These are phyloP conservation scores for Arctostaphylos glauca DNA, from an alignment of 148 eudicot species.

Conservation along the genomic window DNA sequence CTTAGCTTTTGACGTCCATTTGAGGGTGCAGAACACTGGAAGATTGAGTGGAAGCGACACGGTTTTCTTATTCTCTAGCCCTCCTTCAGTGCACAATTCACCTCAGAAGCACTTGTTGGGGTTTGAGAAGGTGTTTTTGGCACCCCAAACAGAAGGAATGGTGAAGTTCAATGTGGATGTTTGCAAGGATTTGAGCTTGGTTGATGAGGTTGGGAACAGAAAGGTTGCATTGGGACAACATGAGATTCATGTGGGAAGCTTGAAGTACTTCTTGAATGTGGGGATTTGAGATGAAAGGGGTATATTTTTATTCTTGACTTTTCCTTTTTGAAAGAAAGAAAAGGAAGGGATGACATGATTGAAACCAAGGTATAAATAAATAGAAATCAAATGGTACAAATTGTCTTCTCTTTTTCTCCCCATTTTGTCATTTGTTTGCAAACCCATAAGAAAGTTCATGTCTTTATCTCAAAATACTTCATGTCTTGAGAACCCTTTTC, in stretches of 20 bases:
- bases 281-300: constrained; percentile 21
- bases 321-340: background rate
- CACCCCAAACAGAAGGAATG: constrained; percentile 37
- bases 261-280: constrained; percentile 55
- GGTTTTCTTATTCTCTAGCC: constrained; percentile 58
- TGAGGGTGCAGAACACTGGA: constrained; percentile 62
- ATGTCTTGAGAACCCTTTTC: background rate
- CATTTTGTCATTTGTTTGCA: background rate
- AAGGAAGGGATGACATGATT: background rate
- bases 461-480: too few species aligned
- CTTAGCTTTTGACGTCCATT: constrained; percentile 46
- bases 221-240: constrained; percentile 70
- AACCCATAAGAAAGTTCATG: background rate
- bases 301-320: background rate
- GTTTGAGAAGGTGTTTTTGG: constrained; percentile 67
- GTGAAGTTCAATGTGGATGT: constrained; percentile 65
- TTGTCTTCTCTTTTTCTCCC: background rate
- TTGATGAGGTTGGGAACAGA: constrained; percentile 59
- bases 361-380: constrained; percentile 3
- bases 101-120: constrained; percentile 76
- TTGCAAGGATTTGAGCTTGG: constrained; percentile 85
- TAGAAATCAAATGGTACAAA: background rate
- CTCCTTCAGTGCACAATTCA: constrained; percentile 62
- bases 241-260: constrained; percentile 64
- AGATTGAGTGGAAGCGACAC: constrained; percentile 57